A percentile compares a stretch with the other conserved stretches of the same genome.
Evolutionary conservation across 768 basidiomycete genomes (phyloP).

Genomic region (Pisolithus marmoratus): DNA sequence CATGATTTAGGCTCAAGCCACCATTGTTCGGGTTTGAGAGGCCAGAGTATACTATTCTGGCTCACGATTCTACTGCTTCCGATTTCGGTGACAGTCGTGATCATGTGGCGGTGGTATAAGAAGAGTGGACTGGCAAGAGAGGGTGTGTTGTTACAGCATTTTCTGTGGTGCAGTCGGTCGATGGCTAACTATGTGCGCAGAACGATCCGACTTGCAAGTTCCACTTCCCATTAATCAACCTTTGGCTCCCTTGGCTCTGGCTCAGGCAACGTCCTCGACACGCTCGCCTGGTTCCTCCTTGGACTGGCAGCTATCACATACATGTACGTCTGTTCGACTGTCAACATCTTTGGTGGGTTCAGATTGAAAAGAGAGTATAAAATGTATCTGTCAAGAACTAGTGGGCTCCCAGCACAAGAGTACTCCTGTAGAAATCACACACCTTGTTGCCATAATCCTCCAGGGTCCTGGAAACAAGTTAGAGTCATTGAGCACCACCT

Average conservation of each 20-base stretch:
- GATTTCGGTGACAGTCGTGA: constrained; percentile 67
- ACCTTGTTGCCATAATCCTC: too few species aligned
- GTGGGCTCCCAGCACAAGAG: too few species aligned
- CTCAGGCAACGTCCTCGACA: constrained; percentile 43
- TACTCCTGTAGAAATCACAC: too few species aligned
- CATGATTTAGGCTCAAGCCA: constrained; percentile 73
- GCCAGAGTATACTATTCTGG: constrained; percentile 83
- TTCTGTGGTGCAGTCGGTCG: background rate
- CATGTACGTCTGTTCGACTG: constrained; percentile 51
- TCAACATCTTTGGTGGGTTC: constrained; percentile 38
- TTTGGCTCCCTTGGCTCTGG: constrained; percentile 29
- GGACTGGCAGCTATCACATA: constrained; percentile 71
- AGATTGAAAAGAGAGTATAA: constrained; percentile 57
- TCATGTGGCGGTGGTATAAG: constrained; percentile 78
- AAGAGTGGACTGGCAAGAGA: constrained; percentile 69
- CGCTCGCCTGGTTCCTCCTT: constrained; percentile 82
- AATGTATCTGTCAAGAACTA: constrained; percentile 77
- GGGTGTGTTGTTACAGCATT: constrained; percentile 38
- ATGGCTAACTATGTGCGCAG: constrained; percentile 30
- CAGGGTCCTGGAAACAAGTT: too few species aligned
- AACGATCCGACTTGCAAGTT: constrained; percentile 73
- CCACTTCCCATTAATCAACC: constrained; percentile 25
- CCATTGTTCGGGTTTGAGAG: constrained; percentile 74
- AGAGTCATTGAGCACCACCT: too few species aligned
- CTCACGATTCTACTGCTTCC: constrained; percentile 68